These are phyloP conservation scores for Trichosporon faecale DNA, from an alignment of 1,284 basidiomycete species.

Conservation along the genomic window DNA sequence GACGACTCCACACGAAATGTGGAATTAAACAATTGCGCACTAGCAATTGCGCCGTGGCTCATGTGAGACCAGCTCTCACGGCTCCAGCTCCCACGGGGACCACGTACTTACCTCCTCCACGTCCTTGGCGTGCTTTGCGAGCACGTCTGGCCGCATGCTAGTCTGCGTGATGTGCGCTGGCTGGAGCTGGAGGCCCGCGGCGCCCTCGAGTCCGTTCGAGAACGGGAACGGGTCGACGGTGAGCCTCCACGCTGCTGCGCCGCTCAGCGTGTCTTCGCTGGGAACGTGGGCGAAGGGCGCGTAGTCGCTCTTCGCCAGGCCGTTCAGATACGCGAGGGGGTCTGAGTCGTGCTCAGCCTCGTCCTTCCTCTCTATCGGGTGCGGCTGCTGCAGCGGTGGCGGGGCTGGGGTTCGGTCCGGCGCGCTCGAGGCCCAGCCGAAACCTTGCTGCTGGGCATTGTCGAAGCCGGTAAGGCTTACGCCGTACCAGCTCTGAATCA, in stretches of 20 bases:
- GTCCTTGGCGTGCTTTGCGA: conserved; percentile 1
- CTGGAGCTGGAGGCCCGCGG: conserved; percentile 17
- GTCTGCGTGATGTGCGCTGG: not conserved
- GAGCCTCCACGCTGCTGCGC: conserved; percentile 15
- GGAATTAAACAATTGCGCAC: not conserved
- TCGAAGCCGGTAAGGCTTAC: not conserved
- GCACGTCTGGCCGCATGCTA: not conserved
- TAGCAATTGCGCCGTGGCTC: not conserved
- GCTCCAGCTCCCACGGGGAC: too few species aligned
- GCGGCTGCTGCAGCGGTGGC: not conserved
- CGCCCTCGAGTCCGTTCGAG: conserved; percentile 24
- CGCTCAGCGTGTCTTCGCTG: not conserved
- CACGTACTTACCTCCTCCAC: conserved; percentile 7
- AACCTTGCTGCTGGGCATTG: not conserved
- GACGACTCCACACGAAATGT: not conserved
- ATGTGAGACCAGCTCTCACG: not conserved
- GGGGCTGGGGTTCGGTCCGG: not conserved
- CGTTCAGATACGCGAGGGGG: not conserved
- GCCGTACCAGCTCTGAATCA: not conserved
- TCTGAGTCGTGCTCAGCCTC: not conserved
- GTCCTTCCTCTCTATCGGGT: not conserved
- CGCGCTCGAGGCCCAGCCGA: not conserved
- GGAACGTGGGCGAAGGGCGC: not conserved
- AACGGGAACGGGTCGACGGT: conserved; percentile 21
- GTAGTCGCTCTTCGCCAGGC: conserved; percentile 2